Base-by-base conservation (phyloP, 2,329 filamentous ascomycete species). In the Neonectria sp. region DNA sequence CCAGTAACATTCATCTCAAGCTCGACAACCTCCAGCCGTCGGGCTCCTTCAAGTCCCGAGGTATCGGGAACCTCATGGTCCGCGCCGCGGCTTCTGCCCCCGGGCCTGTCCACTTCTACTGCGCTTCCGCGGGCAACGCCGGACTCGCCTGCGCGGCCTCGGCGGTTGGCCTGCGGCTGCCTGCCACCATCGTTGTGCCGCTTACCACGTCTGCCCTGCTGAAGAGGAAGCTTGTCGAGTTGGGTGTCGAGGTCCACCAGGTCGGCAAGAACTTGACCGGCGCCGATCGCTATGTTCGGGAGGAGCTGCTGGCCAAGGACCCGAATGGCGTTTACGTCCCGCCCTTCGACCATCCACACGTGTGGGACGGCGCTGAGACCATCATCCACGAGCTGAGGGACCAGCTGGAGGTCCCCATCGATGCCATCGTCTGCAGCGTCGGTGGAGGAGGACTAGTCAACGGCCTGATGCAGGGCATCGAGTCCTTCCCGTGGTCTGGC, bases 1-100 rank as follows among this genome's bases (percentile, higher is more conserved):
- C 12, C 68, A 87, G 93, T 84, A 91, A 92, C 82, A 89, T 97
- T 79, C 93, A 93, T 80, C 90, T 97, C 76, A 97, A 97, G 80
- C 89, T 96, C 69, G 94, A 97, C 75, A 93, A 93, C 78, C 88
- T 95, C 61, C 94, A 97, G 77, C 94, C 94, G 5, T 92, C 92
- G 25, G 93, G 93, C 70, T 95, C 93, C 45, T 97, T 97, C 89
- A 96, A 97, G 80, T 95, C 93, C 53, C 88, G 90, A 71, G 93
- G 92, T 33, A 89, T 95, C 68, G 93, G 93, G 56, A 89, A 93
- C 79, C 87, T 93, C 77, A 91, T 94, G 77, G 81, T 83, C 63
- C 76, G 76, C 59, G 79, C 81, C 63, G 76, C 80, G 70, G 73
- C 82, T 68, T 65, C 71, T 5, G 68, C 75, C 63, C 74, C 74